Evolutionary conservation across 805 yeast genomes (phyloP), one percentile per base, ranked within the genome.

Genomic region (Cyberlindnera misumaiensis): DNA sequence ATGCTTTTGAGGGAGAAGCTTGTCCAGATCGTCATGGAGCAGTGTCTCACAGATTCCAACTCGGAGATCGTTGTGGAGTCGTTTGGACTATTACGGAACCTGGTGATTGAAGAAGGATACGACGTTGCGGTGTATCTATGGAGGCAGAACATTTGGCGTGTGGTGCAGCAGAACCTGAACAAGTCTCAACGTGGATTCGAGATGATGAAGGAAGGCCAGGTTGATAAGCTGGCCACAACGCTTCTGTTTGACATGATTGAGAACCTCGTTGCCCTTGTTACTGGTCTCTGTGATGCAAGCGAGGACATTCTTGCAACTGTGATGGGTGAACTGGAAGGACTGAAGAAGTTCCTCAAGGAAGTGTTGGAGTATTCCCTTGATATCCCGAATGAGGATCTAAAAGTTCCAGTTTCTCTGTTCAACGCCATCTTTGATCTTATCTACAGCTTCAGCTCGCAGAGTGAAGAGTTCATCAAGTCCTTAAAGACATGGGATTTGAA

Each of bases 51-150:
- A 32, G 95, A 86, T 55, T 55, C 70, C 15, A 71, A 80, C 46
- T 80, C 78, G 40, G 96, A 87, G 48, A 75, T 86, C 32, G 81
- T 84, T 14, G 83, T 83, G 15, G 94, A 83, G 51, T 70, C 90
- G 1, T 80, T 77, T 49, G 97, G 96, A 1, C 64, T 90, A 17
- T 63, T 93, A 45, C 73, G 96, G 56, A 87, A 83, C 54, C 55
- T 90, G 40, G 80, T 83, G 3, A 68, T 86, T 38, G 95, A 86
- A 53, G 95, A 88, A 60, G 97, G 96, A 15, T 80, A 85, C 49
- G 95, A 86, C 46, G 72, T 86, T 28, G 77, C 87, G 20, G 73
- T 75, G 15, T 76, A 74, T 56, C 58, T 84, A 38, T 83, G 94
- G 84, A 74, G 97, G 55, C 76, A 77, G 13, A 77, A 83, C 44